These are phyloP conservation scores for Apiospora marii DNA, from an alignment of 2,329 filamentous ascomycete species.

Conservation along the genomic window DNA sequence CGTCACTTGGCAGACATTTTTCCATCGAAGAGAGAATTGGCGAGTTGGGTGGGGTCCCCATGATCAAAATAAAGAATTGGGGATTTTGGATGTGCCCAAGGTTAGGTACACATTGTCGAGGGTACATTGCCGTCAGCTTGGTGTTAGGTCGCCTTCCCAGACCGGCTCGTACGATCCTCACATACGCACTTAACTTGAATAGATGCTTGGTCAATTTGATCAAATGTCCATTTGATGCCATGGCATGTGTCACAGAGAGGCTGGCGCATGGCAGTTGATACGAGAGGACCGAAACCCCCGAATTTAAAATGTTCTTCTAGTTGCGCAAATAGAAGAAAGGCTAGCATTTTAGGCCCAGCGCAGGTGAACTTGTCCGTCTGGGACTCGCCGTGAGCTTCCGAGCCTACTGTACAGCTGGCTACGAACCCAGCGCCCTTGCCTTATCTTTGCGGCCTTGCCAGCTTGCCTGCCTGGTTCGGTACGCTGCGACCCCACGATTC, in stretches of 20 bases:
- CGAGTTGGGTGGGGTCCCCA: background rate
- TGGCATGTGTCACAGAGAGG: conserved; percentile 13
- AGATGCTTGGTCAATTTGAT: background rate
- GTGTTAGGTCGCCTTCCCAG: background rate
- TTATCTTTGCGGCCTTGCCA: conserved; percentile 12
- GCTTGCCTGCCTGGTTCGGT: background rate
- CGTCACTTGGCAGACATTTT: conserved; percentile 1
- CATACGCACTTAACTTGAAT: background rate
- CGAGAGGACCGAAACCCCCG: background rate
- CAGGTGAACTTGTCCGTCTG: background rate
- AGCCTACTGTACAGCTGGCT: conserved; percentile 2
- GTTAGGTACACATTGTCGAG: background rate
- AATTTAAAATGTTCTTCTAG: background rate
- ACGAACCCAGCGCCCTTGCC: conserved; percentile 2
- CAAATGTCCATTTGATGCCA: background rate
- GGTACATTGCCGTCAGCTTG: background rate
- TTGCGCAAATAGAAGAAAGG: background rate
- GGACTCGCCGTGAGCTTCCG: conserved; percentile 9
- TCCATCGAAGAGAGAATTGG: background rate
- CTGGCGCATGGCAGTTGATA: background rate
- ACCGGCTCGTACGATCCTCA: conserved; percentile 3
- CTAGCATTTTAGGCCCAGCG: background rate
- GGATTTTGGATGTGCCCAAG: background rate
- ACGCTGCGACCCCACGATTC: conserved; percentile 14
- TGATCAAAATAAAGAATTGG: background rate